These are phyloP conservation scores for Botrytis medusae DNA, from an alignment of 2,329 filamentous ascomycete genomes.

Conservation along the genomic window DNA sequence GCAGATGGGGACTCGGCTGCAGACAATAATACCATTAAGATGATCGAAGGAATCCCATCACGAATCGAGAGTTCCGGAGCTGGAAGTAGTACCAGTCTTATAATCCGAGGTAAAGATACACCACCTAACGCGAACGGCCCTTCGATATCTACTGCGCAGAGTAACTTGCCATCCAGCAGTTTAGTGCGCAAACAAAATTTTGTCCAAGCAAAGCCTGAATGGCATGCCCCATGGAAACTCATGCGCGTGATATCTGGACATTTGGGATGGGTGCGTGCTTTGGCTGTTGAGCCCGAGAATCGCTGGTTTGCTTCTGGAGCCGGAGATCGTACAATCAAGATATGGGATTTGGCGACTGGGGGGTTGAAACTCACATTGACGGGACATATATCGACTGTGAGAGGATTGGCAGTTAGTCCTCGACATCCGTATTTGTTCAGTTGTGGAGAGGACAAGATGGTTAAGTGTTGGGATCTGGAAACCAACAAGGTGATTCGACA, in stretches of 20 bases:
- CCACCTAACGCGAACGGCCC: conserved; percentile 57
- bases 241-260: conserved; percentile 97
- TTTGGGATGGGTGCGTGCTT: conserved; percentile 85
- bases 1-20: conserved; percentile 31
- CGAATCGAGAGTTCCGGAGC: conserved; percentile 35
- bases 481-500: conserved; percentile 99
- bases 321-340: conserved; percentile 95
- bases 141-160: conserved; percentile 44
- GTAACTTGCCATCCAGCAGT: conserved; percentile 50
- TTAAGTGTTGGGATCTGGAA: conserved; percentile 99
- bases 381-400: conserved; percentile 90
- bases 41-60: conserved; percentile 63
- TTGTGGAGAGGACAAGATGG: conserved; percentile 99
- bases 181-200: conserved; percentile 60
- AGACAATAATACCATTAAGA: conserved; percentile 56
- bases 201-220: conserved; percentile 76
- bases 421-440: conserved; percentile 96
- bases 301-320: conserved; percentile 97
- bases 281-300: conserved; percentile 94
- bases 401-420: conserved; percentile 87
- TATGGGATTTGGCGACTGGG: conserved; percentile 93
- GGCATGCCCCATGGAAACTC: conserved; percentile 98
- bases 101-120: conserved; percentile 48
- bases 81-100: conserved; percentile 55
- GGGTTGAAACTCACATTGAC: conserved; percentile 83